Conservation (phyloP, 2,329 filamentous ascomycete species). For the Aaosphaeria arxii region DNA sequence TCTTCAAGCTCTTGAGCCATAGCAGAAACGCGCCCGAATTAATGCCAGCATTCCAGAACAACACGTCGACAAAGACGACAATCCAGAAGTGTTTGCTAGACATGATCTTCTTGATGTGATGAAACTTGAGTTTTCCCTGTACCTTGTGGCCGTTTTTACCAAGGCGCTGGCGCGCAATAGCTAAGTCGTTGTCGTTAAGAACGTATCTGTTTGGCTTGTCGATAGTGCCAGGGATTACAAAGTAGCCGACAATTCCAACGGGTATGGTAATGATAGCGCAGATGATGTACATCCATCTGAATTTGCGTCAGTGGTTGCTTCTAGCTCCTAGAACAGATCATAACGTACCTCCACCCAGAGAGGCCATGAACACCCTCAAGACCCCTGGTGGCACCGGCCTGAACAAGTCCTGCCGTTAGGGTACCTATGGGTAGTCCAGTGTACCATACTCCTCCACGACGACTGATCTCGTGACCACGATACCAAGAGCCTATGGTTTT, state of each 20-base stretch:
- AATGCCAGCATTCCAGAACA: slow-evolving; percentile 56
- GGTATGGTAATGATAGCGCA: slow-evolving; percentile 52
- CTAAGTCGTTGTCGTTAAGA: slow-evolving; percentile 45
- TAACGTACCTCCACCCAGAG: slow-evolving; percentile 4
- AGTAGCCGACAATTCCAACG: slow-evolving; percentile 48
- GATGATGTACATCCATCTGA: slow-evolving; percentile 26
- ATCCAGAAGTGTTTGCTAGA: slow-evolving; percentile 49
- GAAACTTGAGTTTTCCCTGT: slow-evolving; percentile 4
- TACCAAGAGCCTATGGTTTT: slow-evolving; percentile 44
- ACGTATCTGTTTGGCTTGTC: slow-evolving; percentile 47
- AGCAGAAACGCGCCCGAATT: slow-evolving; percentile 50
- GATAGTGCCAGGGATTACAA: slow-evolving; percentile 50
- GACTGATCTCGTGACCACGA: slow-evolving; percentile 35
- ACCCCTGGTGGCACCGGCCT: slow-evolving; percentile 12
- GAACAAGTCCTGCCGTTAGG: slow-evolving; percentile 49
- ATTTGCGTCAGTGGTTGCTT: not conserved
- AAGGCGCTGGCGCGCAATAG: slow-evolving; percentile 44
- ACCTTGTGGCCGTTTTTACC: slow-evolving; percentile 39
- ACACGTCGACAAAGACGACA: slow-evolving; percentile 47
- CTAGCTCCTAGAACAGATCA: not conserved
- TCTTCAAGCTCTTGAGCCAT: slow-evolving; percentile 54
- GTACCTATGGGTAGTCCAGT: slow-evolving; percentile 50
- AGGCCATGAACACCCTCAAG: slow-evolving; percentile 36
- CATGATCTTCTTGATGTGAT: slow-evolving; percentile 4
- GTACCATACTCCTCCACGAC: slow-evolving; percentile 51